Conservation (phyloP, 495 filamentous ascomycete genomes). For the Hapsidospora chrysogenum region DNA sequence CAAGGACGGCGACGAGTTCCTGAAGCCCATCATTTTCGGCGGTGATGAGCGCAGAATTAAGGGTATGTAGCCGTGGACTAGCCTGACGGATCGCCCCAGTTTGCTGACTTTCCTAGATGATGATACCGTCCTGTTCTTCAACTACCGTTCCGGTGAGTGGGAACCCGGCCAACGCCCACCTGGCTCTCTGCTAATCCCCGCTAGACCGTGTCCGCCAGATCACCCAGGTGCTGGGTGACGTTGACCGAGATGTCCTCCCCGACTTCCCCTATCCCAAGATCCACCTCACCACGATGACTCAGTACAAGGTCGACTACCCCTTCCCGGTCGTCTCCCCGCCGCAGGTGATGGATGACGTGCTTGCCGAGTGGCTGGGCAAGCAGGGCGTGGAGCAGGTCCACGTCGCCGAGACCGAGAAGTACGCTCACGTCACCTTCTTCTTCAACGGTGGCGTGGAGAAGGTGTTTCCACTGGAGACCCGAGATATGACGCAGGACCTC, state of each 20-base stretch:
- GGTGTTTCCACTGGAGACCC: constrained; percentile 77
- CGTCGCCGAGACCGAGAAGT: constrained; percentile 97
- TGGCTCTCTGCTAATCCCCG: too few species aligned
- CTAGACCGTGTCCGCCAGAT: constrained; percentile 95
- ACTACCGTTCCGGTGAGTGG: constrained; percentile 98
- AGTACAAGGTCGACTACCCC: constrained; percentile 90
- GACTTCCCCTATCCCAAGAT: constrained; percentile 94
- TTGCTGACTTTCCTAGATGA: constrained; percentile 37
- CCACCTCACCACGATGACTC: constrained; percentile 90
- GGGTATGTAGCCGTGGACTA: constrained; percentile 29
- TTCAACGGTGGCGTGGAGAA: constrained; percentile 99
- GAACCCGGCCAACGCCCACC: too few species aligned
- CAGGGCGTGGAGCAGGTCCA: constrained; percentile 82
- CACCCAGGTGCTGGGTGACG: constrained; percentile 80
- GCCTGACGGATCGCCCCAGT: not conserved
- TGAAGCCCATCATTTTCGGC: constrained; percentile 90
- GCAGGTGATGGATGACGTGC: constrained; percentile 89
- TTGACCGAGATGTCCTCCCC: constrained; percentile 76
- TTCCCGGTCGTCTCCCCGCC: constrained; percentile 90
- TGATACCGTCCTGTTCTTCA: constrained; percentile 98
- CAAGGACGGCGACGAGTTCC: constrained; percentile 82
- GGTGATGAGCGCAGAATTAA: constrained; percentile 72
- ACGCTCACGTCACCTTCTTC: constrained; percentile 98
- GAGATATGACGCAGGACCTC: constrained; percentile 42
- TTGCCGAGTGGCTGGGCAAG: constrained; percentile 88